phyloP scores from a whole-genome alignment of 2,329 filamentous ascomycete genomes.

The Xylariaceae sp. region DNA sequence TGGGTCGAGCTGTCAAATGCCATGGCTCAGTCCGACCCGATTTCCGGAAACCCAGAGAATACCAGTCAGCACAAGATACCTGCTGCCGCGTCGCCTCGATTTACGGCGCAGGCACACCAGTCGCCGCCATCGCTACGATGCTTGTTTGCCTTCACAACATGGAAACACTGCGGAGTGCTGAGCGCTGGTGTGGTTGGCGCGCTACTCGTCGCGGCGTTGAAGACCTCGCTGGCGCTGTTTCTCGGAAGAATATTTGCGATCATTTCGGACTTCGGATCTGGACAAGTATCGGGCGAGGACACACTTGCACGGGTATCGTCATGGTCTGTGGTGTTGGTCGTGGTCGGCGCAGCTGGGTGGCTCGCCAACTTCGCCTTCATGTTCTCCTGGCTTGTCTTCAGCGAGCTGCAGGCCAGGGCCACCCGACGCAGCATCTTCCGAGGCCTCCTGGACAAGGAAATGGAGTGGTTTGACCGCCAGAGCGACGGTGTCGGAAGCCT shows the following conservation, averaged over 20 bases:
- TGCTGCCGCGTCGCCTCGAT: too few species aligned
- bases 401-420: constrained; percentile 67
- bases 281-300: constrained; percentile 36
- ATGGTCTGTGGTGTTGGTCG: constrained; percentile 56
- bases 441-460: constrained; percentile 62
- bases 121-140: constrained; percentile 18
- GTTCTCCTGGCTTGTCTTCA: constrained; percentile 65
- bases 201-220: constrained; percentile 51
- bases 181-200: constrained; percentile 48
- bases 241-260: constrained; percentile 68
- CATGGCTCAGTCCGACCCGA: too few species aligned
- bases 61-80: too few species aligned
- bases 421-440: constrained; percentile 59
- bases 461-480: constrained; percentile 74
- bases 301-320: constrained; percentile 49
- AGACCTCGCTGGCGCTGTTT: constrained; percentile 60
- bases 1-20: too few species aligned
- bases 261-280: constrained; percentile 59
- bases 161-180: constrained; percentile 48
- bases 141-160: constrained; percentile 68
- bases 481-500: constrained; percentile 65
- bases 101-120: too few species aligned
- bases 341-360: constrained; percentile 59
- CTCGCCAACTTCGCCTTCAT: constrained; percentile 60
- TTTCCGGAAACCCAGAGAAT: too few species aligned